phyloP scores from a whole-genome alignment of 2,329 filamentous ascomycete genomes.

The Fusarium sacchari region DNA sequence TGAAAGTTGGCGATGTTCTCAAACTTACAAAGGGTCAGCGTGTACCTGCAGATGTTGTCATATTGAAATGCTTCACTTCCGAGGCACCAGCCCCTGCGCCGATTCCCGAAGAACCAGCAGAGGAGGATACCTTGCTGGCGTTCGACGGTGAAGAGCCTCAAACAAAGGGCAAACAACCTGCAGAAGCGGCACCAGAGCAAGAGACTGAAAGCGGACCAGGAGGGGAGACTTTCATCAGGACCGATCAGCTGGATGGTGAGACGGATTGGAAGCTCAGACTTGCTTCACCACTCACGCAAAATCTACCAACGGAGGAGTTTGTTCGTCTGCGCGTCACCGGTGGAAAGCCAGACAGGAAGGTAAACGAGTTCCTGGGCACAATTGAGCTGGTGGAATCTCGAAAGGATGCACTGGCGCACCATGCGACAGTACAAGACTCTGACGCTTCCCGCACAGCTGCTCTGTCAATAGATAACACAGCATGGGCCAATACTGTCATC shows the following conservation, averaged over 20 bases:
- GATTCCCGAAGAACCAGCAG: slow-evolving; percentile 46
- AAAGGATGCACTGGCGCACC: slow-evolving; percentile 58
- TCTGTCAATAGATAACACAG: slow-evolving; percentile 94
- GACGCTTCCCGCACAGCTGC: slow-evolving; percentile 69
- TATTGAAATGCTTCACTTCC: slow-evolving; percentile 80
- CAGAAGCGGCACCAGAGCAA: slow-evolving; percentile 38
- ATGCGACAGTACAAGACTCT: slow-evolving; percentile 47
- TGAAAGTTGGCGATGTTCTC: slow-evolving; percentile 95
- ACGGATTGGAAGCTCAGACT: slow-evolving; percentile 98
- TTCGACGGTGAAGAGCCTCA: slow-evolving; percentile 51
- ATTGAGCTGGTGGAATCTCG: slow-evolving; percentile 75
- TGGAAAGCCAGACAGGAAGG: slow-evolving; percentile 90
- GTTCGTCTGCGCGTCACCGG: slow-evolving; percentile 77
- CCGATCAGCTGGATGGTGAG: slow-evolving; percentile 96
- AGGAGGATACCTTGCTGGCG: slow-evolving; percentile 56
- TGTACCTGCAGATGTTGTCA: slow-evolving; percentile 92
- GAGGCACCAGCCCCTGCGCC: slow-evolving; percentile 56
- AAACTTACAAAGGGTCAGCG: slow-evolving; percentile 92
- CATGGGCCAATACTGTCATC: slow-evolving; percentile 98
- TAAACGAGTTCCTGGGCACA: slow-evolving; percentile 95
- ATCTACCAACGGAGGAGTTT: slow-evolving; percentile 77
- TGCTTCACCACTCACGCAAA: slow-evolving; percentile 86
- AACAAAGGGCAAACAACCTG: slow-evolving; percentile 50
- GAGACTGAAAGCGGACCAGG: slow-evolving; percentile 56
- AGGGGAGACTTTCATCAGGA: slow-evolving; percentile 95